Percentiles rank a stretch among this genome's conserved stretches.
phyloP scores from a whole-genome alignment of 2,329 filamentous ascomycete genomes.

The Tolypocladium cylindrosporum region DNA sequence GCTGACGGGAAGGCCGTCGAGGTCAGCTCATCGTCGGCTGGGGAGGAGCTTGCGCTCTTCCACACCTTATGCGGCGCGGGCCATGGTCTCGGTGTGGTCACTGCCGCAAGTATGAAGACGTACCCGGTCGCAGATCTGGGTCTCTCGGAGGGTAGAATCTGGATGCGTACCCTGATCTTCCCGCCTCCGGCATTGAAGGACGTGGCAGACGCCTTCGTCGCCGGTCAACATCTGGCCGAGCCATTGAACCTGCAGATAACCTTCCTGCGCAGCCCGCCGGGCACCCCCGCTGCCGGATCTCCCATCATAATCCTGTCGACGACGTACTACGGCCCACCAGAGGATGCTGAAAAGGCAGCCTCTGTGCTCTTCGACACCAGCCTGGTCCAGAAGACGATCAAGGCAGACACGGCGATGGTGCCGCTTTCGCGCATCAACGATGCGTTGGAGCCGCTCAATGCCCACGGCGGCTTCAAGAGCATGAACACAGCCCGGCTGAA shows the following conservation, averaged over 20 bases:
- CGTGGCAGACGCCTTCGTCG: constrained; percentile 12
- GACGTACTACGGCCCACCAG: constrained; percentile 13
- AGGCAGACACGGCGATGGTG: constrained; percentile 11
- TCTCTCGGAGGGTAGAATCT: constrained; percentile 18
- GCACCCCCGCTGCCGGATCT: constrained; percentile 14
- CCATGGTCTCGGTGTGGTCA: constrained; percentile 22
- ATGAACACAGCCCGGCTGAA: constrained; percentile 13
- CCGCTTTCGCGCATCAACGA: constrained; percentile 13
- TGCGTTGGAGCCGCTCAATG: constrained; percentile 10
- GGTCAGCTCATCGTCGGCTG: constrained; percentile 7
- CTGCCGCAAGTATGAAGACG: constrained; percentile 12
- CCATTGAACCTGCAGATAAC: constrained; percentile 11
- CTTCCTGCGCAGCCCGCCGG: constrained; percentile 18
- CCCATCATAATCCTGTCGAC: constrained; percentile 16
- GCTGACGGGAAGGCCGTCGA: constrained; percentile 7
- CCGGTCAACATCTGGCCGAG: constrained; percentile 7
- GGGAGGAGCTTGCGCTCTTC: constrained; percentile 17
- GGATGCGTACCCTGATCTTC: constrained; percentile 20
- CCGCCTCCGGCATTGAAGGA: constrained; percentile 10
- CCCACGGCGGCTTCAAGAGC: constrained; percentile 19
- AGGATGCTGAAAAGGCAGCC: constrained; percentile 12
- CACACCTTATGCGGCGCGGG: constrained; percentile 22
- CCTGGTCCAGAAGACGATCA: constrained; percentile 9
- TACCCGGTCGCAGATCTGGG: constrained; percentile 14
- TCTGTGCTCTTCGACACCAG: constrained; percentile 8